Evolutionary conservation across 352 stramenopile species (phyloP), one percentile per base, ranked within the genome.

Genomic region (Pythium grandisporangium): DNA sequence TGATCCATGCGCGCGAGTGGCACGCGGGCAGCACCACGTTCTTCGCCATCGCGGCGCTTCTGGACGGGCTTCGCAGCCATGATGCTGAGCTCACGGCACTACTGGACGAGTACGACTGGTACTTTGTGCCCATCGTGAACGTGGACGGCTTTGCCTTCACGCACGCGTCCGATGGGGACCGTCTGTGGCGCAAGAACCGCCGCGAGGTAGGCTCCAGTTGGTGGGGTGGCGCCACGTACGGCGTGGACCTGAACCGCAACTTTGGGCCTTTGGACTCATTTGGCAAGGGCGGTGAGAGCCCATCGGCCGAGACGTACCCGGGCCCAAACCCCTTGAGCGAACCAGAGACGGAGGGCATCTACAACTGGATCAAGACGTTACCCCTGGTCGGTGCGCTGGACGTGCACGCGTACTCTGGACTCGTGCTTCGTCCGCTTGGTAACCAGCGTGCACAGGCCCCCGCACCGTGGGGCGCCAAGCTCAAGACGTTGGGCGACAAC

Each of bases 161-260:
- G 35, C 43, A 49, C 39, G 42, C 45, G 21, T 45, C 43, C 29
- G 41, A 21, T 27, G 49, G 48, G 3, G 58, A 46, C 19, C 58
- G 58, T 27, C 40, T 62, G 25, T 60, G 58, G 37, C 58, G 58
- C 19, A 66, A 66, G 53, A 66, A 66, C 47, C 45, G 56, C 30
- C 50, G 51, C 7, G 30, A 33, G 6, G 47, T 60, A 29, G 39
- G 30, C 16, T 30, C n/a, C 25, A n/a, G n/a, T n/a, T n/a, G n/a
- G n/a, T n/a, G n/a, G n/a, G n/a, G n/a, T n/a, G n/a, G n/a, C n/a
- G 40, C 35, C 3, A 55, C 43, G 14, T 50, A 52, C 25, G 58
- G 58, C 24, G 48, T 66, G 20, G 58, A 66, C 37, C 40, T 66
- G 29, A 66, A 66, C 46, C 58, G 58, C 39, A 66, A 66, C 43